A percentile compares a stretch with the other conserved stretches of the same genome.
Conservation (phyloP, 2,329 filamentous ascomycete genomes). For the Venturia aucupariae region DNA sequence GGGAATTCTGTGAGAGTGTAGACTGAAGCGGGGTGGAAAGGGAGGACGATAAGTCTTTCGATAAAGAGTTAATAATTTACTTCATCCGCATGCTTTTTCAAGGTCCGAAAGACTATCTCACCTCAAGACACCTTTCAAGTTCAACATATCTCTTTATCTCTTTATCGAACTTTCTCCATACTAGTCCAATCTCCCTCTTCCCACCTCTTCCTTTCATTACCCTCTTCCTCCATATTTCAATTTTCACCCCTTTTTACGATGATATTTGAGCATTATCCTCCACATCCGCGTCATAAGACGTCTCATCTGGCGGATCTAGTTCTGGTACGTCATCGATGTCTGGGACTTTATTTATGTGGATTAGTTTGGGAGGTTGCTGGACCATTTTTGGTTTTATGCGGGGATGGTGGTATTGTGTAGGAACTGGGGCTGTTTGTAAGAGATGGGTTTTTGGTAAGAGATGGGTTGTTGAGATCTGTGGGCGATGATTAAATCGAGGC, state of each 20-base stretch:
- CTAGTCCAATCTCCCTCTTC: too few relatives aligned
- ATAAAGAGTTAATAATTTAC: too few relatives aligned
- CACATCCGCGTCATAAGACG: not conserved
- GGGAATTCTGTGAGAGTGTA: not conserved
- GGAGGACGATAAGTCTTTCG: too few relatives aligned
- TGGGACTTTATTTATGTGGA: not conserved
- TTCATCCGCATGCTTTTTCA: too few relatives aligned
- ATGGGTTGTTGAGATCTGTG: too few relatives aligned
- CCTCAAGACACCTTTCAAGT: too few relatives aligned
- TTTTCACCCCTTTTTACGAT: not conserved
- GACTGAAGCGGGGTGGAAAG: too few relatives aligned
- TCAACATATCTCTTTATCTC: too few relatives aligned
- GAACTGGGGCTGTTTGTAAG: not conserved
- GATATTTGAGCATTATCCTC: not conserved
- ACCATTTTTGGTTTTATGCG: not conserved
- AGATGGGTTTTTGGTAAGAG: not conserved
- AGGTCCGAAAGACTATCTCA: too few relatives aligned
- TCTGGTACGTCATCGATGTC: not conserved
- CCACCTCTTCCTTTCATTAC: too few relatives aligned
- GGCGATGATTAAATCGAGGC: too few relatives aligned
- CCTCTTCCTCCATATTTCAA: conserved; percentile 16
- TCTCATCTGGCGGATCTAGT: not conserved
- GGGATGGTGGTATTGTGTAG: not conserved
- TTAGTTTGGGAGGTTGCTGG: not conserved
- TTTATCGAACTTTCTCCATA: too few relatives aligned